Percentiles rank a stretch among this genome's conserved stretches.
These are phyloP conservation scores for Podospora pseudoanserina DNA, from an alignment of 495 filamentous ascomycete genomes.

Conservation along the genomic window DNA sequence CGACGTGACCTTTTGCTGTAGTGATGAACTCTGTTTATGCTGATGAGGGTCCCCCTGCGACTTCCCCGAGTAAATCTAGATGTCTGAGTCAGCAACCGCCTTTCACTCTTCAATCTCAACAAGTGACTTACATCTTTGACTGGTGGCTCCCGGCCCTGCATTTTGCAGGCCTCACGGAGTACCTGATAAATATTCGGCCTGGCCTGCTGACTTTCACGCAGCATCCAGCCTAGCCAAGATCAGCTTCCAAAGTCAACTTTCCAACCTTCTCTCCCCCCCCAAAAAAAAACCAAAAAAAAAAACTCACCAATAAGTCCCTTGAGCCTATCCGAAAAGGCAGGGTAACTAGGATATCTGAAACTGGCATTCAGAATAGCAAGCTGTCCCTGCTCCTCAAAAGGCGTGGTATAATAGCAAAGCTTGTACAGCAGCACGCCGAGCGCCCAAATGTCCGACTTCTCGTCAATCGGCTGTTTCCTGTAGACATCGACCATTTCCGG, in stretches of 20 bases:
- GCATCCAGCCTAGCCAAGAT: constrained; percentile 70
- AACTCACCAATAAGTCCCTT: constrained; percentile 86
- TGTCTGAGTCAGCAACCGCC: not conserved
- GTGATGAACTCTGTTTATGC: constrained; percentile 21
- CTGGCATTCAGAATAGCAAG: constrained; percentile 97
- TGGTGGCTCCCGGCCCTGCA: constrained; percentile 85
- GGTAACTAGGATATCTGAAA: constrained; percentile 87
- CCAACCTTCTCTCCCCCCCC: not conserved
- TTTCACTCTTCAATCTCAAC: constrained; percentile 21
- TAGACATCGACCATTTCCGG: constrained; percentile 99
- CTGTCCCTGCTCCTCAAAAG: constrained; percentile 95
- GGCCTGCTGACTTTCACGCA: constrained; percentile 75
- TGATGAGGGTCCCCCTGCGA: constrained; percentile 42
- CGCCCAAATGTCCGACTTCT: constrained; percentile 99
- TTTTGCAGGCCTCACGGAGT: constrained; percentile 74
- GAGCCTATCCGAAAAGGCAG: constrained; percentile 80
- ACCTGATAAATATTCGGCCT: constrained; percentile 95
- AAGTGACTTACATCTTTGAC: constrained; percentile 76
- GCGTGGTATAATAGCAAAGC: constrained; percentile 98
- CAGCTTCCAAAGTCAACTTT: constrained; percentile 24
- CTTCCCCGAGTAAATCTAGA: constrained; percentile 76
- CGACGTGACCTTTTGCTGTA: constrained; percentile 32
- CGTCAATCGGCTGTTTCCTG: constrained; percentile 91
- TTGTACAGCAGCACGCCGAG: constrained; percentile 95
- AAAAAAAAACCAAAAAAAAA: not conserved